Percentiles rank a stretch among this genome's conserved stretches.
Conservation (phyloP, 108 stramenopile species). For the Parmales sp. region DNA sequence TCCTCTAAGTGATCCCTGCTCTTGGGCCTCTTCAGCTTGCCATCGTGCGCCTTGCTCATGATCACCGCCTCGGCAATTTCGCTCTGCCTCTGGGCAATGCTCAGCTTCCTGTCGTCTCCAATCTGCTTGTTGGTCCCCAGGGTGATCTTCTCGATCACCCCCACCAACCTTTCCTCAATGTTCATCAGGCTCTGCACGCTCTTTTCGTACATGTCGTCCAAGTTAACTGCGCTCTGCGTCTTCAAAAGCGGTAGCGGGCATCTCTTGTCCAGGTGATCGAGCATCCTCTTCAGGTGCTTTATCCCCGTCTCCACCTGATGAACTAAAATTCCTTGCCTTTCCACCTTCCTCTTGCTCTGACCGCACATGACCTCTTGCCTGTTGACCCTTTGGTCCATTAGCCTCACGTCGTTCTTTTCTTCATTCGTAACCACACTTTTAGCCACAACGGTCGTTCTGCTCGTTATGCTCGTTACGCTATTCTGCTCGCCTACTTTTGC, state of each 20-base stretch:
- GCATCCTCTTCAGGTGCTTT: neutral
- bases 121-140: slow-evolving; percentile 1
- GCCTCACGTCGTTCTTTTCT: neutral
- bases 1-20: neutral
- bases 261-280: neutral
- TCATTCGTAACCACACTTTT: no score
- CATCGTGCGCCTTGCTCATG: no score
- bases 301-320: neutral
- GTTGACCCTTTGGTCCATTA: neutral
- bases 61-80: slow-evolving; percentile 3
- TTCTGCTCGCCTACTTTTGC: no score
- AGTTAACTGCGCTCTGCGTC: no score
- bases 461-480: no score
- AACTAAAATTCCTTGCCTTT: neutral
- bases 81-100: neutral
- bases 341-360: neutral
- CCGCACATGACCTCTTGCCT: neutral
- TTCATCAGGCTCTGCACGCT: neutral
- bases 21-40: slow-evolving; percentile 5
- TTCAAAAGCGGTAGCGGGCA: neutral
- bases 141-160: neutral
- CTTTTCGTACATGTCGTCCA: neutral
- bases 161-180: neutral
- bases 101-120: neutral
- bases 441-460: no score